Evolutionary conservation across 257 asterid genomes (phyloP), one percentile per base, ranked within the genome.

Genomic region (Salvia hispanica): DNA sequence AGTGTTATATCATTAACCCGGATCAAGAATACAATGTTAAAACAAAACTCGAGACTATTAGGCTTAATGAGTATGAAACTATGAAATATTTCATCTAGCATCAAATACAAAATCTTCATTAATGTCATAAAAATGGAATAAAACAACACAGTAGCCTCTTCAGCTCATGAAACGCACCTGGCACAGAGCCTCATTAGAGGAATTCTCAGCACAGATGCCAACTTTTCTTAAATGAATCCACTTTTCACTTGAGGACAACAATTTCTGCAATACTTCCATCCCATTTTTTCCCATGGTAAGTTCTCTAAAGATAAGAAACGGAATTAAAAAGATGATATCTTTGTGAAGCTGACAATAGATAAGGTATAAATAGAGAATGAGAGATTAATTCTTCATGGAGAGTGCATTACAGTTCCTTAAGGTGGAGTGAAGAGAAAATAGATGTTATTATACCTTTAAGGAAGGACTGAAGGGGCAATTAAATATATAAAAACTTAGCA

Each of bases 151-250:
- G 67, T 61, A 67, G 66, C 6, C 43, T 57, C 56, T 60, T 62
- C 57, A 60, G 62, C 53, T 59, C 56, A 66, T 37, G 60, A 63
- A 9, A 64, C 66, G 62, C 74, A 92, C 98, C 97, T 84, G 55
- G 89, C 93, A 61, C 98, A 88, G 15, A 93, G 97, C 79, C 96
- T 94, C 90, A 87, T 78, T 67, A 92, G 68, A 58, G 92, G 91
- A 66, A 83, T 60, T 80, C 64, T 78, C 70, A 92, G 67, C 2
- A 16, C 95, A 44, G 72, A 69, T 62, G 72, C 53, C 74, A 92
- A 55, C 72, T 72, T 57, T 36, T 73, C 80, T n/a, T 40, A 95
- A 89, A 43, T 81, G 78, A 60, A 85, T 63, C 98, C 97, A 92
- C 70, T 92, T 84, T 15, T 79, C 67, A 62, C 67, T 71, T 46